phyloP scores from a whole-genome alignment of 805 yeast genomes.

The Cyberlindnera veronae region DNA sequence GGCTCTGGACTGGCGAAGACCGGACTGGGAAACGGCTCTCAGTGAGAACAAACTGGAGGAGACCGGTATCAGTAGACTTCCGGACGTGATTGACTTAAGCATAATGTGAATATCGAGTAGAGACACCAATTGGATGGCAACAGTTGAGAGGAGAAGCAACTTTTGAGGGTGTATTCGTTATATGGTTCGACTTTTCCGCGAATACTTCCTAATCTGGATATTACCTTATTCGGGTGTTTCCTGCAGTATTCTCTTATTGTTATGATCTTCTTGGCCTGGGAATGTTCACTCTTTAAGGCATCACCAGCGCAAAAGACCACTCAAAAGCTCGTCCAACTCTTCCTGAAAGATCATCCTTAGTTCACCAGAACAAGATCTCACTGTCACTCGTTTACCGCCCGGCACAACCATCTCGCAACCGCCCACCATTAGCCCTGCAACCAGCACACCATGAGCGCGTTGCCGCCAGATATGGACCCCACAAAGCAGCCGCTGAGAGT shows the following conservation, averaged over 20 bases:
- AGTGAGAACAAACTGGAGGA: background rate
- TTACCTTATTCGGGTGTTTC: background rate
- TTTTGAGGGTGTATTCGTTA: background rate
- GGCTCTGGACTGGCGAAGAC: slow-evolving; percentile 5
- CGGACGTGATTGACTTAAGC: background rate
- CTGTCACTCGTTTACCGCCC: too few relatives aligned
- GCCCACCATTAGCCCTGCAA: too few relatives aligned
- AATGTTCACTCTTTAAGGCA: too few relatives aligned
- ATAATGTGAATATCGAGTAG: background rate
- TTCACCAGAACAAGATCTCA: too few relatives aligned
- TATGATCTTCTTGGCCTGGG: too few relatives aligned
- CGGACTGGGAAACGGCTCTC: background rate
- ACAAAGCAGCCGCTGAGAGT: slow-evolving; percentile 42
- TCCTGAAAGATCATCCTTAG: too few relatives aligned
- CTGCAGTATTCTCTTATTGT: too few relatives aligned
- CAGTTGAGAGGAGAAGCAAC: background rate
- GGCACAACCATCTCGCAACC: too few relatives aligned
- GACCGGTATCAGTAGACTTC: background rate
- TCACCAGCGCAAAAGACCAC: too few relatives aligned
- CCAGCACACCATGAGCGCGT: slow-evolving; percentile 29
- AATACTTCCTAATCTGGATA: background rate
- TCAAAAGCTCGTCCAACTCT: too few relatives aligned
- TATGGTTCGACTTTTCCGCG: background rate
- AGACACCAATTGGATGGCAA: background rate
- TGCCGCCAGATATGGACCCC: slow-evolving; percentile 31